Evolutionary conservation across 2,329 filamentous ascomycete genomes (phyloP).

Genomic region (Colletotrichum australisinense): DNA sequence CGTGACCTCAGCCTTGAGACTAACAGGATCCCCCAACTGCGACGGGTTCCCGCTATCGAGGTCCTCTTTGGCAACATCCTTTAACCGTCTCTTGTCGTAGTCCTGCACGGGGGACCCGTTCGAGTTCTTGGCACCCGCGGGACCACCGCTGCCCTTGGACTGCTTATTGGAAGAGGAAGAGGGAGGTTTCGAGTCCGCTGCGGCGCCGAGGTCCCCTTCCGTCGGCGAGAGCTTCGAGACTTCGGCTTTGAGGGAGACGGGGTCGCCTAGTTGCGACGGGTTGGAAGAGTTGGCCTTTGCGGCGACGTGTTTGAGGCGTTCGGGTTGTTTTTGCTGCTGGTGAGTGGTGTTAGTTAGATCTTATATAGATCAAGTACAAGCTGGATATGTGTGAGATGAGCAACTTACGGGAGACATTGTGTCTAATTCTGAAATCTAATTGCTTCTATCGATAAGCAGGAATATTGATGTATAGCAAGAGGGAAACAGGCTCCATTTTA

Average conservation of each 20-base stretch:
- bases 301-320: constrained; percentile 35
- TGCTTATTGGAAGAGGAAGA: background rate
- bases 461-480: background rate
- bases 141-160: background rate
- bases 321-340: constrained; percentile 25
- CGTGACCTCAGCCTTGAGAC: constrained; percentile 51
- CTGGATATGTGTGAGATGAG: background rate
- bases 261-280: constrained; percentile 51
- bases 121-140: constrained; percentile 27
- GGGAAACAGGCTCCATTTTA: background rate
- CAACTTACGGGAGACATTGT: constrained; percentile 29
- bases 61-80: constrained; percentile 39
- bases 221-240: constrained; percentile 30
- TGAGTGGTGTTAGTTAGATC: background rate
- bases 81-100: constrained; percentile 31
- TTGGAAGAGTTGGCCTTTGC: constrained; percentile 42
- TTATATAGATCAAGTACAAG: background rate
- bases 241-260: constrained; percentile 53
- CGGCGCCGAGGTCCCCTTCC: constrained; percentile 23
- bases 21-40: constrained; percentile 52
- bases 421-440: background rate
- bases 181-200: background rate
- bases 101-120: constrained; percentile 31
- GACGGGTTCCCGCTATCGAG: constrained; percentile 47
- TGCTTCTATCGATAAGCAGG: background rate